Base-by-base conservation (phyloP, 768 basidiomycete species). In the Collybia sordida region DNA sequence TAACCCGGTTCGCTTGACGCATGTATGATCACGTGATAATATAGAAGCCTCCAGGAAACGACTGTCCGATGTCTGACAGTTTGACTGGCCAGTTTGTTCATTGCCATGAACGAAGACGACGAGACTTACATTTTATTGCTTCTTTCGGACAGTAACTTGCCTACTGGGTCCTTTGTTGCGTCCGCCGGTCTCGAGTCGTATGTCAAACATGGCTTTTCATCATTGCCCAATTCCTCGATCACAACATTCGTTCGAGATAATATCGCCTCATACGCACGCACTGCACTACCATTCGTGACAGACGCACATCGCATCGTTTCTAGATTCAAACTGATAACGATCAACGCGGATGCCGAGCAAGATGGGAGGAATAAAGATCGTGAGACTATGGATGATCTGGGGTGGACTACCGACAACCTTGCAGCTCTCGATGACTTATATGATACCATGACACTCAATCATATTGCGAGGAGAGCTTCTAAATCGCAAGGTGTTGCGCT, bases 131-230 rank as follows among this genome's bases (percentile, higher is more conserved):
- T 93, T 24, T 74, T 93, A 15, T 80, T 94, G 34, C 76, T 95
- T 28, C 79, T 96, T 37, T 80, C 90, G 0, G 93, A 96, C 72
- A 90, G 91, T 53, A 98, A 96, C 67, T 83, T 99, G 3, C 97
- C 97, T 2, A 98, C 96, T 0, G 97, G 97, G 28, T 88, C 96
- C 1, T 99, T 99, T 66, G 91, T 98, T 51, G 91, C 95, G 0
- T 97, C 94, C 1, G 82, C 91, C 2, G 96, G 96, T 1, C 79
- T 98, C 52, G 96, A 99, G 62, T 93, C 93, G 4, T 94, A 84
- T 63, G 70, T 82, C 35, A 86, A 88, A 22, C 97, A 99, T 64
- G 97, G 93, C 0, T 89, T 95, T 61, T 54, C 73, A 14, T 61
- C 76, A 1, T 44, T 54, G 4, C 42, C 63, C 45, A 55, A 68